A percentile compares a stretch with the other conserved stretches of the same genome.
These are phyloP conservation scores for Nicotiana rustica DNA, from an alignment of 305 asterid species.

Conservation along the genomic window DNA sequence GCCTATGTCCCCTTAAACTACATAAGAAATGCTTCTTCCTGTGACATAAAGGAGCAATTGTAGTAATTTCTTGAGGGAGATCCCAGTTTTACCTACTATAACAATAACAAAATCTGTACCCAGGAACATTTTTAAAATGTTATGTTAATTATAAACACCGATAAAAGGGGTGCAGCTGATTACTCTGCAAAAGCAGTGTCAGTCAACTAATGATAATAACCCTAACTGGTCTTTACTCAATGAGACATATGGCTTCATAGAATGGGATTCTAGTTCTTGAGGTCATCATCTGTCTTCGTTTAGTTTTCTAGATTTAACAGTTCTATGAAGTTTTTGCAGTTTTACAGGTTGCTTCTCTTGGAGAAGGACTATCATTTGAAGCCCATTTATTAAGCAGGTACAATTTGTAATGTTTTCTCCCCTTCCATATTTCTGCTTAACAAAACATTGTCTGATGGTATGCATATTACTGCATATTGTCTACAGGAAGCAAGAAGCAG, in stretches of 20 bases:
- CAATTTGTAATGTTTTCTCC: conserved; percentile 32
- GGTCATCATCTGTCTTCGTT: neutral
- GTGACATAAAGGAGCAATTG: too few relatives aligned
- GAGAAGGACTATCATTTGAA: conserved; percentile 95
- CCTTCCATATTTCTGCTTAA: conserved; percentile 35
- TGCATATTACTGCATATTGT: neutral
- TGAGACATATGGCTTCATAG: neutral
- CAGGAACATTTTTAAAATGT: neutral
- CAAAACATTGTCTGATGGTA: conserved; percentile 46
- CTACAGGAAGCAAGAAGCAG: conserved; percentile 95
- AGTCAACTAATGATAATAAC: neutral
- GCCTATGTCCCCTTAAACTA: too few relatives aligned
- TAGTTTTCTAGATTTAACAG: neutral
- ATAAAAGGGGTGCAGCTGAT: neutral
- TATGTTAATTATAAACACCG: neutral
- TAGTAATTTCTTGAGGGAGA: conserved; percentile 32
- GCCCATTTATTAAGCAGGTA: conserved; percentile 90
- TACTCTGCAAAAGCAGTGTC: neutral
- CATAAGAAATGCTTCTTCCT: too few relatives aligned
- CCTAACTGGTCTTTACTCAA: neutral
- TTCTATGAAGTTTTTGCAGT: conserved; percentile 18
- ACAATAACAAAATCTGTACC: neutral
- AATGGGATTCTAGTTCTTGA: neutral
- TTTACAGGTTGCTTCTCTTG: conserved; percentile 88
- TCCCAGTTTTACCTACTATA: neutral